Evolutionary conservation across 192 early-diverging fungal species (phyloP), one percentile per base, ranked within the genome.

Genomic region (Coemansia aciculifera): DNA sequence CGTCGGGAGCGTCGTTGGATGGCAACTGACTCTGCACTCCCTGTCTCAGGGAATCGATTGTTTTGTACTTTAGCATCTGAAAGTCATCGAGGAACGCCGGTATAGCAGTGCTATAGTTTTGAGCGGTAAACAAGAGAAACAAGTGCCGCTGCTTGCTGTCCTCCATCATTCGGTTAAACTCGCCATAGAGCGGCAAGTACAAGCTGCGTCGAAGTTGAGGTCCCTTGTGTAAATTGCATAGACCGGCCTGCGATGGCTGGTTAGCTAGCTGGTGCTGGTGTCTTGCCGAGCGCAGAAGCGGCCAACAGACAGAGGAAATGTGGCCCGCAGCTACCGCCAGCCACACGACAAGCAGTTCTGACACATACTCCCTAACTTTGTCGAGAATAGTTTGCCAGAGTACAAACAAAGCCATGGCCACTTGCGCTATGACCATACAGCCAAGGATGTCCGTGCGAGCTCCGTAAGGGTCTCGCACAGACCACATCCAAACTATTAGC

Each of bases 31-130:
- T 37, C 13, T 27, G 51, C 3, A 13, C 31, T 13, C 11, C 48
- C 19, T 66, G 71, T 39, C 37, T 27, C 17, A 75, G 63, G 21
- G 73, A 73, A 15, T 80, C 69, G 40, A 80, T 74, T 0, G 69
- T 71, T 21, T 69, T 66, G 64, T 66, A 69, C 43, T 80, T 80
- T 29, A 80, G 62, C 61, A 59, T 62, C 69, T 80, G 78, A 46
- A 63, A 80, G 56, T 72, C 69, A 38, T 48, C 32, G 32, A 80
- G 66, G 51, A 80, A 80, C 27, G 65, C 59, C 3, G 78, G 73
- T 13, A 80, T 43, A 12, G 66, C 51, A 42, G 73, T 72, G 12
- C 68, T 62, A 34, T 80, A 80, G 34, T 66, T 72, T 5, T 60
- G 66, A 9, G 62, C 29, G 3, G 73, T 63, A 66, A 69, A 80